Percentiles rank a stretch among this genome's conserved stretches.
These are phyloP conservation scores for Cutaneotrichosporon cavernicola DNA, from an alignment of 1,284 basidiomycete genomes.

Conservation along the genomic window DNA sequence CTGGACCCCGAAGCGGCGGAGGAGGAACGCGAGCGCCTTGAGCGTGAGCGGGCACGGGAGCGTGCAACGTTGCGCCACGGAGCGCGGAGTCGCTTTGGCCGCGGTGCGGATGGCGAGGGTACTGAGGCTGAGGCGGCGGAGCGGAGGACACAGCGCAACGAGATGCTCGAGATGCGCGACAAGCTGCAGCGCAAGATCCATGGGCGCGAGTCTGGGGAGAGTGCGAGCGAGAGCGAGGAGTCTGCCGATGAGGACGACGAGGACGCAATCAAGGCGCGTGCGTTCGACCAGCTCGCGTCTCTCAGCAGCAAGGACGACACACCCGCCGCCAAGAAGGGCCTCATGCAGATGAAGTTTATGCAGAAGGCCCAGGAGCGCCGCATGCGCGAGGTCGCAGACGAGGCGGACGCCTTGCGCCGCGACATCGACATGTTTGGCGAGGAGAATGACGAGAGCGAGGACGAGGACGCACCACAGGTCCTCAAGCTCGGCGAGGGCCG, in stretches of 20 bases:
- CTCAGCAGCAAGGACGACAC: slow-evolving; percentile 56
- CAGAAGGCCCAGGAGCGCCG: slow-evolving; percentile 75
- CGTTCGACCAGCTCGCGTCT: slow-evolving; percentile 69
- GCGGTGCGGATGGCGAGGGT: slow-evolving; percentile 24
- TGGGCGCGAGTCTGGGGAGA: slow-evolving; percentile 55
- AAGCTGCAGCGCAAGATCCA: slow-evolving; percentile 73
- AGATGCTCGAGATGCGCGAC: slow-evolving; percentile 69
- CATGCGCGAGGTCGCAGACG: slow-evolving; percentile 60
- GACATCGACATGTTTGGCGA: slow-evolving; percentile 60
- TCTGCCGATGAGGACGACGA: slow-evolving; percentile 58
- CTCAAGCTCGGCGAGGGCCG: slow-evolving; percentile 55
- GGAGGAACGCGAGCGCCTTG: slow-evolving; percentile 65
- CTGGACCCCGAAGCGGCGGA: slow-evolving; percentile 60
- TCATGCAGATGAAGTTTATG: slow-evolving; percentile 96
- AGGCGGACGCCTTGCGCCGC: slow-evolving; percentile 67
- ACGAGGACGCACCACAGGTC: slow-evolving; percentile 39
- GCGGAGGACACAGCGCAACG: slow-evolving; percentile 37
- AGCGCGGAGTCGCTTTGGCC: slow-evolving; percentile 59
- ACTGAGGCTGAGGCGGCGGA: slow-evolving; percentile 40
- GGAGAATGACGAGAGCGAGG: slow-evolving; percentile 57
- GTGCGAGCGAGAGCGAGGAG: slow-evolving; percentile 55
- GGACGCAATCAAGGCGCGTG: slow-evolving; percentile 60
- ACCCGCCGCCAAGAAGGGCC: slow-evolving; percentile 54
- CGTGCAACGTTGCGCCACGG: slow-evolving; percentile 79
- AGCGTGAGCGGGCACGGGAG: slow-evolving; percentile 76